These are phyloP conservation scores for Kalanchoe fedtschenkoi DNA, from an alignment of 164 flowering plant species.

Conservation along the genomic window DNA sequence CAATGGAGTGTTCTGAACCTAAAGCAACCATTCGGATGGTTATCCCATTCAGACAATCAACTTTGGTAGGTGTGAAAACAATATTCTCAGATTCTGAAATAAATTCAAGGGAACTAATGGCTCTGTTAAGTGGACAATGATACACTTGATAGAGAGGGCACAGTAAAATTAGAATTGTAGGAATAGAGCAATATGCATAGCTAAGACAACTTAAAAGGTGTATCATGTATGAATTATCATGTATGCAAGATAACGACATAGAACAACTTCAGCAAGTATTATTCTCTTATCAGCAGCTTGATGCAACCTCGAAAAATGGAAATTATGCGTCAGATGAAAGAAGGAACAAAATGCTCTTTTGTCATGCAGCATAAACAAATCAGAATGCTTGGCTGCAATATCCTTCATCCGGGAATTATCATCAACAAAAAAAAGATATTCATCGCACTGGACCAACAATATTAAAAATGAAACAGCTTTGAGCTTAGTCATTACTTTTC, in stretches of 20 bases:
- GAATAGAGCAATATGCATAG: not conserved
- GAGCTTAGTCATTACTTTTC: conserved; percentile 39
- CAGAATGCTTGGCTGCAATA: too few species aligned
- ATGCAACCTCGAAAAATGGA: not conserved
- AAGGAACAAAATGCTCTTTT: too few species aligned
- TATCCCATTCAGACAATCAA: conserved; percentile 58
- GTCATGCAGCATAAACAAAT: too few species aligned
- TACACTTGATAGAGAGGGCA: too few species aligned
- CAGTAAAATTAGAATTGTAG: not conserved
- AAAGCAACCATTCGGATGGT: conserved; percentile 47
- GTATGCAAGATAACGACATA: not conserved
- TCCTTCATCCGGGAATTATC: too few species aligned
- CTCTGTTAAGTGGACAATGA: not conserved
- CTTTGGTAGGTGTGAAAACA: conserved; percentile 47
- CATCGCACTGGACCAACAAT: not conserved
- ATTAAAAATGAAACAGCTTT: conserved; percentile 2
- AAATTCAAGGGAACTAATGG: conserved; percentile 6
- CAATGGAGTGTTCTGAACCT: conserved; percentile 86
- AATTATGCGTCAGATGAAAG: not conserved
- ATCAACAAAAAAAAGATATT: not conserved
- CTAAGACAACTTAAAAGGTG: not conserved
- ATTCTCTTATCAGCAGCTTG: not conserved
- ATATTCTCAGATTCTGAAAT: conserved; percentile 52
- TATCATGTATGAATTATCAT: not conserved
- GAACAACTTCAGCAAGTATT: not conserved